Conservation (phyloP, 2,329 filamentous ascomycete species). For the Penicillium italicum region DNA sequence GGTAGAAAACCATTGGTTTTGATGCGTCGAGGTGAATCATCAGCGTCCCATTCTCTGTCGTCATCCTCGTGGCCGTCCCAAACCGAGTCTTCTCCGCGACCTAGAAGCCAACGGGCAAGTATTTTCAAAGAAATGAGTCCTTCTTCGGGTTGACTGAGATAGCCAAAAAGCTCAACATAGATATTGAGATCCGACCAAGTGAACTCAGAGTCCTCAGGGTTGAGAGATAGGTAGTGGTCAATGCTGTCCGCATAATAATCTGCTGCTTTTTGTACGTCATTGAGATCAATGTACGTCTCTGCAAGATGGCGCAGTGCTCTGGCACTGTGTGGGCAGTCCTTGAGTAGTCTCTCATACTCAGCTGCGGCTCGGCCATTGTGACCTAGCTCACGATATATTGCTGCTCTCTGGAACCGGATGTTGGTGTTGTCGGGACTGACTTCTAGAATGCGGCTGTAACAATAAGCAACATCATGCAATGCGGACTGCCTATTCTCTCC, state of each 20-base stretch:
- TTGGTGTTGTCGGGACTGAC: conserved; percentile 52
- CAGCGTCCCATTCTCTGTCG: conserved; percentile 84
- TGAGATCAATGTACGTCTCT: conserved; percentile 53
- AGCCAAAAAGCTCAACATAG: conserved; percentile 75
- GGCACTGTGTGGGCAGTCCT: conserved; percentile 52
- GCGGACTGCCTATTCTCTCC: conserved; percentile 44
- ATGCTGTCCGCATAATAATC: conserved; percentile 53
- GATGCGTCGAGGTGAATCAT: conserved; percentile 63
- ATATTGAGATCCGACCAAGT: conserved; percentile 82
- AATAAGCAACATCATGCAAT: conserved; percentile 51
- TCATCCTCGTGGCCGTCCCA: conserved; percentile 73
- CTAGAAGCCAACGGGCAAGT: conserved; percentile 77
- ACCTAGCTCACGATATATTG: conserved; percentile 52
- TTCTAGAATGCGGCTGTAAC: conserved; percentile 52
- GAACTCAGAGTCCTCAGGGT: conserved; percentile 46
- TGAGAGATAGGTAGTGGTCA: conserved; percentile 45
- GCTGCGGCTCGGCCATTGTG: conserved; percentile 46
- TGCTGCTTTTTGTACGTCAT: conserved; percentile 48
- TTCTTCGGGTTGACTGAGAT: conserved; percentile 58
- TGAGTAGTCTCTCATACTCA: conserved; percentile 55
- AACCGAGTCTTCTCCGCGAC: conserved; percentile 66
- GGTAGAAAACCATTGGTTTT: conserved; percentile 60
- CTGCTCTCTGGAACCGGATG: conserved; percentile 54
- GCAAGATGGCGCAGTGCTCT: conserved; percentile 55
- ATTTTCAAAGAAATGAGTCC: conserved; percentile 68